Evolutionary conservation across 2,329 filamentous ascomycete species (phyloP).

Genomic region (Aspergillus hiratsukae): DNA sequence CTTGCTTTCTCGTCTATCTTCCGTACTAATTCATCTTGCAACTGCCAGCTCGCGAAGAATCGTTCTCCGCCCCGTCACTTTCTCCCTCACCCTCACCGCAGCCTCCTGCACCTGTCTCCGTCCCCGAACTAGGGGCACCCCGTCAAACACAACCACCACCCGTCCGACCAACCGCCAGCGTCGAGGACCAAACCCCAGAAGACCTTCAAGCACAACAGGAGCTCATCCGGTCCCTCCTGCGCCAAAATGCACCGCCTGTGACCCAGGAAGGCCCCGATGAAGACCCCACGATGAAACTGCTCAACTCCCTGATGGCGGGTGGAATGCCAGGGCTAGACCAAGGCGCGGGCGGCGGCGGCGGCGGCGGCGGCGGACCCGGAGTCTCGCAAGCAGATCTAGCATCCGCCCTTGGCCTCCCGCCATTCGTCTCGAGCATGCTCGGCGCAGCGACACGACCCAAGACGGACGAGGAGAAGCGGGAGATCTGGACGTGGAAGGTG

Average conservation of each 20-base stretch:
- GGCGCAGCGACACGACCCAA: slow-evolving; percentile 35
- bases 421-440: slow-evolving; percentile 37
- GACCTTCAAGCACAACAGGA: slow-evolving; percentile 39
- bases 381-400: slow-evolving; percentile 28
- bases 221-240: slow-evolving; percentile 38
- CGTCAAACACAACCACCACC: slow-evolving; percentile 13
- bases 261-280: slow-evolving; percentile 19
- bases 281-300: slow-evolving; percentile 35
- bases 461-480: slow-evolving; percentile 33
- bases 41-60: slow-evolving; percentile 21
- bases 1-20: not conserved
- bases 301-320: slow-evolving; percentile 32
- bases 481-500: slow-evolving; percentile 49
- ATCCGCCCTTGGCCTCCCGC: slow-evolving; percentile 42
- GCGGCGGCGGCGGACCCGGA: slow-evolving; percentile 1
- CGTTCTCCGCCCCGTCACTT: slow-evolving; percentile 16
- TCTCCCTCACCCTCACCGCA: slow-evolving; percentile 25
- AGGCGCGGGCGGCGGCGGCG: slow-evolving; percentile 6
- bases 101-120: slow-evolving; percentile 15
- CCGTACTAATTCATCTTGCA: slow-evolving; percentile 8
- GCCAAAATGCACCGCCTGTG: slow-evolving; percentile 22
- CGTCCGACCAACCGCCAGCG: slow-evolving; percentile 4
- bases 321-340: slow-evolving; percentile 24
- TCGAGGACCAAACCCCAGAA: slow-evolving; percentile 27
- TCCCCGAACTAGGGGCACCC: slow-evolving; percentile 2